Conservation (phyloP, 306 rosid genomes). For the Nissolia schottii region DNA sequence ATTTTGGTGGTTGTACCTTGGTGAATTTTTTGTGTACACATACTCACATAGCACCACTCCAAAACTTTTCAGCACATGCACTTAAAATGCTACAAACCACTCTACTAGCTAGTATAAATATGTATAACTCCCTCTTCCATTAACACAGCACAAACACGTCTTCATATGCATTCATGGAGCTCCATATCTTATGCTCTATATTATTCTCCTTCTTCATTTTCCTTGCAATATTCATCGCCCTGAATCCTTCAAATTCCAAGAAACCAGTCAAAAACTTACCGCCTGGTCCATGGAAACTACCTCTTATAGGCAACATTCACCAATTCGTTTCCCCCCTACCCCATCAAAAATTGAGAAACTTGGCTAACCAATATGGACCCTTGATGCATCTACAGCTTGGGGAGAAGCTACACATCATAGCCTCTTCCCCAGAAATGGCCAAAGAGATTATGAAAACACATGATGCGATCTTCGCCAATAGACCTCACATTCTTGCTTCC, state of each 20-base stretch:
- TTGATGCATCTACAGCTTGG: slow-evolving; percentile 1
- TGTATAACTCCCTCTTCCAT: not conserved
- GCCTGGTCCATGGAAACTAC: slow-evolving; percentile 2
- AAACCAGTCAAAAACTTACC: not conserved
- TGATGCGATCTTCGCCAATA: not conserved
- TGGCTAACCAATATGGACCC: not conserved
- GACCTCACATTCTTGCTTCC: not conserved
- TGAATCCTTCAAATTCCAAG: not conserved
- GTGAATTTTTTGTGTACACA: too few species aligned
- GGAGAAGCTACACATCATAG: not conserved
- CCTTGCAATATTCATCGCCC: not conserved
- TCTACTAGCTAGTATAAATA: too few species aligned
- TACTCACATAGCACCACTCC: too few species aligned
- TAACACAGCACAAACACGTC: not conserved
- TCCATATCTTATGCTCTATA: not conserved
- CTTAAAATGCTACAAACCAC: too few species aligned
- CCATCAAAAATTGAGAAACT: not conserved
- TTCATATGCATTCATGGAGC: not conserved
- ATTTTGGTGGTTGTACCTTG: too few species aligned
- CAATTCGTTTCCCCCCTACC: not conserved
- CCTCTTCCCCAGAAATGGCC: slow-evolving; percentile 6
- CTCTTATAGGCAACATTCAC: not conserved
- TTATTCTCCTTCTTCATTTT: not conserved
- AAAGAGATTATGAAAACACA: not conserved
- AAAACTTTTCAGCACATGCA: too few species aligned